phyloP scores from a whole-genome alignment of 1,284 basidiomycete species.

The Pterulicium gracile region DNA sequence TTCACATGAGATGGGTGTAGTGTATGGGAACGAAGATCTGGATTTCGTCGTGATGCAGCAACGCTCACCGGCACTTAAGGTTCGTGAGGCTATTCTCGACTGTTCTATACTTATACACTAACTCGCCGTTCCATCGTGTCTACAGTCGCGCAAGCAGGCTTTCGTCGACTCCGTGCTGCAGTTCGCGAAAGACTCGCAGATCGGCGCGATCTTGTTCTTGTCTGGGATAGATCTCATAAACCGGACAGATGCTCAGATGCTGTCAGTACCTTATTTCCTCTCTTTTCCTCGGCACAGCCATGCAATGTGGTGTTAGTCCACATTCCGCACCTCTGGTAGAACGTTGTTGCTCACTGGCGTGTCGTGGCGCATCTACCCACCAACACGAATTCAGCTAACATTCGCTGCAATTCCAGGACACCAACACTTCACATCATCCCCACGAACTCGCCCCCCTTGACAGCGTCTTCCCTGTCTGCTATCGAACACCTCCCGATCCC shows the following conservation, averaged over 20 bases:
- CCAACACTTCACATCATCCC: constrained; percentile 48
- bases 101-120: not conserved
- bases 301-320: too few species aligned
- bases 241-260: constrained; percentile 66
- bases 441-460: constrained; percentile 24
- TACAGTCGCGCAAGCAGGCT: constrained; percentile 54
- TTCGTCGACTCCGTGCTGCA: constrained; percentile 47
- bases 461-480: constrained; percentile 26
- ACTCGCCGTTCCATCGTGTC: constrained; percentile 1
- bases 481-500: constrained; percentile 36
- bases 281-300: too few species aligned
- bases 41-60: constrained; percentile 59
- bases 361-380: not conserved
- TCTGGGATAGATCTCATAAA: constrained; percentile 67
- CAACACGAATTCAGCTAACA: constrained; percentile 1
- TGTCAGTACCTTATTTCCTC: constrained; percentile 32
- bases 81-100: constrained; percentile 14
- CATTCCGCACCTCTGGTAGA: constrained; percentile 1
- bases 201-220: constrained; percentile 47
- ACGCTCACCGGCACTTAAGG: constrained; percentile 67
- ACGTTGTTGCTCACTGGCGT: not conserved
- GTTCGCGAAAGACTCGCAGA: constrained; percentile 39
- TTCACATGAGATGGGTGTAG: constrained; percentile 28
- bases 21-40: constrained; percentile 44
- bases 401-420: constrained; percentile 28